A percentile compares a stretch with the other conserved stretches of the same genome.
phyloP scores from a whole-genome alignment of 768 basidiomycete genomes.

The Termitomyces sp. region DNA sequence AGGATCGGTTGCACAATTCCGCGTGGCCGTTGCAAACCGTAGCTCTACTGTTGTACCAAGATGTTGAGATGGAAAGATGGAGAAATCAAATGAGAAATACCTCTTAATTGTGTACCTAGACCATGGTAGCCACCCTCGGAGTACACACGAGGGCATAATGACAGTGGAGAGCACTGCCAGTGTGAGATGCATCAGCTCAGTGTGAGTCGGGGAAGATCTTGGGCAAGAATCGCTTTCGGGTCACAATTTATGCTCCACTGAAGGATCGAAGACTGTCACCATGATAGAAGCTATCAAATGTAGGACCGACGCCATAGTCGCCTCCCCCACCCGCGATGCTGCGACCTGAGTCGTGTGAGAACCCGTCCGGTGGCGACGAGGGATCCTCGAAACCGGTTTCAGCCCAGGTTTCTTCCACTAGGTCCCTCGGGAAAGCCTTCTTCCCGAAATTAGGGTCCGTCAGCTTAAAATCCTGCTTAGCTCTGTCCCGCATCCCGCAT shows the following conservation, averaged over 20 bases:
- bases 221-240: neutral
- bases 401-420: too few species aligned
- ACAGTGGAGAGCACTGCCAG: neutral
- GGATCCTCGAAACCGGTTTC: too few species aligned
- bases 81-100: neutral
- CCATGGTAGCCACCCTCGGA: neutral
- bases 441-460: too few species aligned
- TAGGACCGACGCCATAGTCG: too few species aligned
- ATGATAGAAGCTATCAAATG: neutral
- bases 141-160: neutral
- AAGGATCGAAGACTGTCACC: neutral
- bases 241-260: neutral
- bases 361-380: too few species aligned
- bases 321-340: too few species aligned
- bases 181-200: neutral
- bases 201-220: too few species aligned
- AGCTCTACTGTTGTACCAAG: slow-evolving; percentile 23
- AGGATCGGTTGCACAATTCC: slow-evolving; percentile 55
- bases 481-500: too few species aligned
- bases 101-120: neutral
- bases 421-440: too few species aligned
- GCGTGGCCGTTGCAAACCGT: slow-evolving; percentile 63
- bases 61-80: neutral
- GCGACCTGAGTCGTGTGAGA: too few species aligned
- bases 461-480: too few species aligned